These are phyloP conservation scores for Pseudogymnoascus sp. DNA, from an alignment of 2,329 filamentous ascomycete genomes.

Conservation along the genomic window DNA sequence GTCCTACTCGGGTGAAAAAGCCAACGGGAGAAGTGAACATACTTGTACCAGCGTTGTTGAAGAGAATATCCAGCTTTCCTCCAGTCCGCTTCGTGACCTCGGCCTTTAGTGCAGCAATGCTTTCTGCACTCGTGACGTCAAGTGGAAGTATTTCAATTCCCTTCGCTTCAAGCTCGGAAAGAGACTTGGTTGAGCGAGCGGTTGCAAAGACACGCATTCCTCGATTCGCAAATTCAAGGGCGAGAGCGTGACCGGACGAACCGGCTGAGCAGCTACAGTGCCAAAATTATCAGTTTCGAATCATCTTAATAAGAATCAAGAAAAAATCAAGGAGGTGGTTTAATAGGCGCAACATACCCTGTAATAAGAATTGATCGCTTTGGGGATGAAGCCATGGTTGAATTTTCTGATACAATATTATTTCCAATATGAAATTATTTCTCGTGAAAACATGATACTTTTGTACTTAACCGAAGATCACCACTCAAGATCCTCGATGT, in stretches of 20 bases:
- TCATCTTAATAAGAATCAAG: background rate
- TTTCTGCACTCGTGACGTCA: constrained; percentile 3
- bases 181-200: constrained; percentile 13
- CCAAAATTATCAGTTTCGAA: constrained; percentile 3
- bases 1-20: background rate
- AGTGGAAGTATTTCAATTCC: constrained; percentile 14
- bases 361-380: constrained; percentile 15
- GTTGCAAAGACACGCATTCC: constrained; percentile 17
- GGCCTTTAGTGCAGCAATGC: constrained; percentile 7
- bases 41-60: constrained; percentile 12
- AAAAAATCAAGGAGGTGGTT: background rate
- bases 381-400: background rate
- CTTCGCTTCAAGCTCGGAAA: constrained; percentile 11
- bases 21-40: constrained; percentile 2
- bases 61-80: constrained; percentile 4
- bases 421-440: background rate
- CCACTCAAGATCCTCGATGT: background rate
- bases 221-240: constrained; percentile 11
- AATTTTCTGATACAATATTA: background rate
- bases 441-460: background rate
- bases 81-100: background rate
- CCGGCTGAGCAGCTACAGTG: constrained; percentile 14
- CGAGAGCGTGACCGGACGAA: constrained; percentile 16
- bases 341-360: constrained; percentile 9
- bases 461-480: background rate